phyloP scores from a whole-genome alignment of 2,329 filamentous ascomycete species.

The Calcarisporium arbuscula region DNA sequence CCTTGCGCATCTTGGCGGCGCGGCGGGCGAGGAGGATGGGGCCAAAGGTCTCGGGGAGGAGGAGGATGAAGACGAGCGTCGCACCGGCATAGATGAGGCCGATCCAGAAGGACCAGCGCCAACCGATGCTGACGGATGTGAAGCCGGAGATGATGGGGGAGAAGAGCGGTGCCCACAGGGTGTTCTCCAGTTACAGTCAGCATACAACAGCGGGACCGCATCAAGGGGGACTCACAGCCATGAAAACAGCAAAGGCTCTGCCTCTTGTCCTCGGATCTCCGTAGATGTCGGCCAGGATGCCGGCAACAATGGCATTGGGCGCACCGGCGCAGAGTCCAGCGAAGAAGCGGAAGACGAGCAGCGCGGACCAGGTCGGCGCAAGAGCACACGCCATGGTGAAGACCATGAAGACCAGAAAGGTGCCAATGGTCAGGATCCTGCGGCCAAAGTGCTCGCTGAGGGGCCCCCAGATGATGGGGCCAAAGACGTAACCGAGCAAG shows the following conservation, averaged over 20 bases:
- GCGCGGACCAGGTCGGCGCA: conserved; percentile 32
- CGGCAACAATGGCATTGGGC: conserved; percentile 35
- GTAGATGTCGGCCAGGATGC: conserved; percentile 39
- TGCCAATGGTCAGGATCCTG: conserved; percentile 34
- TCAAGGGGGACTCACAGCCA: conserved; percentile 17
- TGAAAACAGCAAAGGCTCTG: conserved; percentile 30
- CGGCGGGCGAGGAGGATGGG: conserved; percentile 6
- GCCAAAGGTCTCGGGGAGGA: conserved; percentile 21
- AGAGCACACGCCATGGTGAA: conserved; percentile 35
- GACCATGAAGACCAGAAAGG: conserved; percentile 36
- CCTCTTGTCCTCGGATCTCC: conserved; percentile 23
- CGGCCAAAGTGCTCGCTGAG: conserved; percentile 58
- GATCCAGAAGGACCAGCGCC: conserved; percentile 39
- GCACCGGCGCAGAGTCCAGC: conserved; percentile 32
- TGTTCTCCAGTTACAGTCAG: not conserved
- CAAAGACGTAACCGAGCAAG: conserved; percentile 58
- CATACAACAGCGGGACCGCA: not conserved
- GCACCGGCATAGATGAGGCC: conserved; percentile 19
- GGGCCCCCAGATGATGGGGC: conserved; percentile 56
- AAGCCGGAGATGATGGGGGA: conserved; percentile 39
- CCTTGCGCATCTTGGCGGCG: not conserved
- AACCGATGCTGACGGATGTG: conserved; percentile 27
- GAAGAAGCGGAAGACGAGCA: conserved; percentile 37
- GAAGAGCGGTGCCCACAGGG: conserved; percentile 32
- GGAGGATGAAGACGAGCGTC: conserved; percentile 39